Base-by-base conservation (phyloP, 352 stramenopile genomes). In the Pythium dissimile region DNA sequence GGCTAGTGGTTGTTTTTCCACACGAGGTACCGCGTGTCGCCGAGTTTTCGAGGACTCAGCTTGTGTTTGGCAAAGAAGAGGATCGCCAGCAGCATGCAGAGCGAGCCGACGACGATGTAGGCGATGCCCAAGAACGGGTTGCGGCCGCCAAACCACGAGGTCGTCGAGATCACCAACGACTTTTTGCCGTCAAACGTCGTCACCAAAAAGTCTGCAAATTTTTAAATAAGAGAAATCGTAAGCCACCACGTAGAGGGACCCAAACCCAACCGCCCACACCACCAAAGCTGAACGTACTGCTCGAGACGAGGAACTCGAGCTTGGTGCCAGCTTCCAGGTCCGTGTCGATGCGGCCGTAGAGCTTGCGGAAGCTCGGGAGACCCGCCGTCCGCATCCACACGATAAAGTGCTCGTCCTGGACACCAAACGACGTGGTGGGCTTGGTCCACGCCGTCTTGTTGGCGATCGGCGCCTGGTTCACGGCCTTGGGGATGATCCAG, bases 361-460 rank as follows among this genome's bases (percentile, higher is more conserved):
- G 85, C 75, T 99, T 99, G 39, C 97, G 92, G 80, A 99, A 99
- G 45, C 83, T 96, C 6, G 97, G 95, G n/a, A 99, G 77, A 18
- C 92, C 96, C 0, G 97, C 97, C 16, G 93, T 98, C 32, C 96
- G 84, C 97, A 99, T 99, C 98, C 98, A 99, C 16, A 99, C 97
- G 41, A 99, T 98, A 77, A 99, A 99, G 74, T 99, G 97, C 74
- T 99, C 97, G 73, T 99, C 96, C 57, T 96, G 88, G 9, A 99
- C 96, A 31, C 96, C 95, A 53, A 71, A 92, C n/a, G 77, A 71
- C 23, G 75, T 61, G 23, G 79, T 67, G 12, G 44, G 34, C 5
- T 70, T 82, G 16, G 84, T 94, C 84, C 84, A 94, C 43, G 83
- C 82, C 21, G 84, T 94, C 73, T 84, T 76, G 62, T 94, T 94